Evolutionary conservation across 257 asterid species (phyloP).

Genomic region (Gentiana macrophylla): DNA sequence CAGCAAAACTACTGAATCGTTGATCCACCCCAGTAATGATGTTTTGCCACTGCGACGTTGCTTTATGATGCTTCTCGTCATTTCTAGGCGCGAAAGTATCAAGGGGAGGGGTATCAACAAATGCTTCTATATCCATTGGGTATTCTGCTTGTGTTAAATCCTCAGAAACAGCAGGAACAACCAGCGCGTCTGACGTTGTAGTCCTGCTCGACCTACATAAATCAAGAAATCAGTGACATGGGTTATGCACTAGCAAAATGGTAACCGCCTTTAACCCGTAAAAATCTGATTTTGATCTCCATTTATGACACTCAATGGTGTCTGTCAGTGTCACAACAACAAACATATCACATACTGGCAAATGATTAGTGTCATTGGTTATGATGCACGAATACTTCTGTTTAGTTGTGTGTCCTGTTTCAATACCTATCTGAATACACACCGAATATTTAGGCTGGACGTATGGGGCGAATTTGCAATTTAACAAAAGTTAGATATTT

Average conservation of each 20-base stretch:
- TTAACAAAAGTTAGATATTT: too few species aligned
- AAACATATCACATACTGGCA: too few species aligned
- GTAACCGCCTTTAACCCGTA: not conserved
- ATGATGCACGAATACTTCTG: too few species aligned
- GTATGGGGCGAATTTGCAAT: too few species aligned
- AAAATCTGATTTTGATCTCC: too few species aligned
- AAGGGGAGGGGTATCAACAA: slow-evolving; percentile 36
- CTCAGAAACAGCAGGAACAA: slow-evolving; percentile 49
- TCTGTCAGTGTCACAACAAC: too few species aligned
- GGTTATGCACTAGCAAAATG: not conserved
- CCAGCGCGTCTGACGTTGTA: slow-evolving; percentile 54
- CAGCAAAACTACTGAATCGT: slow-evolving; percentile 81
- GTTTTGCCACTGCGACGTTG: slow-evolving; percentile 92
- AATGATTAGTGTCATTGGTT: too few species aligned
- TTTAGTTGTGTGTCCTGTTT: too few species aligned
- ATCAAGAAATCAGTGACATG: not conserved
- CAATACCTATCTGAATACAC: too few species aligned
- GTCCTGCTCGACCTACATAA: slow-evolving; percentile 76
- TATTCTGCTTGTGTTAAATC: slow-evolving; percentile 52
- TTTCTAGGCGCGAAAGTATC: slow-evolving; percentile 22
- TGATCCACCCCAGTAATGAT: slow-evolving; percentile 94
- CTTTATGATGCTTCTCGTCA: slow-evolving; percentile 75
- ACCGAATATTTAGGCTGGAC: too few species aligned
- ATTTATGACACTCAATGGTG: too few species aligned
- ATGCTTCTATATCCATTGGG: slow-evolving; percentile 46